Evolutionary conservation across 805 yeast genomes (phyloP), one percentile per base, ranked within the genome.

Genomic region (Ogataea chonburiensis): DNA sequence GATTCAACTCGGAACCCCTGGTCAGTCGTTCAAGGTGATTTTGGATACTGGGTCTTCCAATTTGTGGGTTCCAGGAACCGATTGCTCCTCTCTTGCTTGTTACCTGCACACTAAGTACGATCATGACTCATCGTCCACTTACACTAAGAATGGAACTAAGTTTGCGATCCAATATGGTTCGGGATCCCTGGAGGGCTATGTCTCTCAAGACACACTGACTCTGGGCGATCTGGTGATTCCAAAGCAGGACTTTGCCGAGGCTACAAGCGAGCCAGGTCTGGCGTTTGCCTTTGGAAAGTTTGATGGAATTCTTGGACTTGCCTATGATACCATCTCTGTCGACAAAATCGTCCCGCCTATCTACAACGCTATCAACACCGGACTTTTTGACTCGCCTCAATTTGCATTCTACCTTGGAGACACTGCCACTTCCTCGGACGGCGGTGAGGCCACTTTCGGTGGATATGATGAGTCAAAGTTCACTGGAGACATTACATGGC

Each of bases 231-330:
- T 93, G 67, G 65, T 70, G 38, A 89, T 93, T 57, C 83, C 88
- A 49, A 68, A 81, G 48, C 98, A 91, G 70, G 95, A 82, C 61
- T 93, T 93, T 60, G 98, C 95, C 43, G 98, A 93, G 73, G 91
- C 96, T 46, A 93, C 98, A 41, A 77, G 78, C 53, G 98, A 93
- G 71, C 98, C 98, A 27, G 98, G 98, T 39, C 75, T 93, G 50
- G 93, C 97, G 0, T 93, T 93, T 68, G 98, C 98, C 34, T 93
- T 93, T 66, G 98, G 96, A 64, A 91, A 93, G 68, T 93, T 93
- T 61, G 98, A 93, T 62, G 98, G 98, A 68, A 89, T 93, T 50
- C 71, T 93, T 46, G 98, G 98, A 49, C 77, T 93, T 51, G 98
- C 86, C 47, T 93, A 91, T 67, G 86, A 86, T 66, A 72, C 96